phyloP scores from a whole-genome alignment of 345 rosid genomes.

The Aquilaria yunnanensis region DNA sequence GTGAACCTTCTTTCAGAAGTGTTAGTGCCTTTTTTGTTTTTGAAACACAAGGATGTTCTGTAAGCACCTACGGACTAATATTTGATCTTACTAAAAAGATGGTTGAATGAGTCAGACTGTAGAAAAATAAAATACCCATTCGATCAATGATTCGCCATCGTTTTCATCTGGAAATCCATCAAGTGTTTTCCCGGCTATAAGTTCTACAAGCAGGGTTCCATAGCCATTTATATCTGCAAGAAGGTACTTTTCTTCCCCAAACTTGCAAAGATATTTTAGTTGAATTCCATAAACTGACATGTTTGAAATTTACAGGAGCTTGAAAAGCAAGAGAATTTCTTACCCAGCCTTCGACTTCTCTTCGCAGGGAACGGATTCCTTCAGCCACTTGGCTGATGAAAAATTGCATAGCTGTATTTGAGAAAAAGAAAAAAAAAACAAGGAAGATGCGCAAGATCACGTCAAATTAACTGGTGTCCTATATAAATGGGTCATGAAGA shows the following conservation, averaged over 20 bases:
- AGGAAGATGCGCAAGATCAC: too few species aligned
- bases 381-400: too few species aligned
- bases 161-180: slow-evolving; percentile 10
- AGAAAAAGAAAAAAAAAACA: too few species aligned
- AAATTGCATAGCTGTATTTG: too few species aligned
- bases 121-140: slow-evolving; percentile 30
- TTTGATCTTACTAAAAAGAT: too few species aligned
- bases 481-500: neutral
- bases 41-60: neutral
- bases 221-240: slow-evolving; percentile 32
- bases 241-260: slow-evolving; percentile 17
- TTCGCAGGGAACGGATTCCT: too few species aligned
- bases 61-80: neutral
- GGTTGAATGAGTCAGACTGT: neutral
- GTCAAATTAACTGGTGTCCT: too few species aligned
- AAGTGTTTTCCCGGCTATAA: slow-evolving; percentile 37
- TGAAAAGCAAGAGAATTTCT: neutral
- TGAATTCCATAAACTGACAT: slow-evolving; percentile 11
- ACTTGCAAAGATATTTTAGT: slow-evolving; percentile 15
- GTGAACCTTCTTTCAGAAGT: slow-evolving; percentile 15
- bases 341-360: too few species aligned
- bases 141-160: slow-evolving; percentile 22
- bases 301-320: neutral
- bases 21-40: slow-evolving; percentile 29
- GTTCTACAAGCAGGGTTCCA: slow-evolving; percentile 37